phyloP scores from a whole-genome alignment of 306 rosid species.

The Cucumis sativus region DNA sequence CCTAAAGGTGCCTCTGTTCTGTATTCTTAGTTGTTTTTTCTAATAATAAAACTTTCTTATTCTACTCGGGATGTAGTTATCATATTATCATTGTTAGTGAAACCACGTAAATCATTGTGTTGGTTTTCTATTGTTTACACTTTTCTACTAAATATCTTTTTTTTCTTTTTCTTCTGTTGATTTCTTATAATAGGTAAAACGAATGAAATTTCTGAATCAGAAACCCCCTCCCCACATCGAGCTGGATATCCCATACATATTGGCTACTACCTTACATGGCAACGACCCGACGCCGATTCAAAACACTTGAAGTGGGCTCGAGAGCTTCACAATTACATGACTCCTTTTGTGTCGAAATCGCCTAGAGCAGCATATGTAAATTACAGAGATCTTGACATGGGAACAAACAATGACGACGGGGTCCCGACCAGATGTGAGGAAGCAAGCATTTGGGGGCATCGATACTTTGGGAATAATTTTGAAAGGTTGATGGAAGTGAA shows the following conservation, averaged over 20 bases:
- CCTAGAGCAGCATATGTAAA: background rate
- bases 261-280: constrained; percentile 39
- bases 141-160: too few species aligned
- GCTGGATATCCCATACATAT: constrained; percentile 49
- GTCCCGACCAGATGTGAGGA: background rate
- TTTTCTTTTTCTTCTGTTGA: too few species aligned
- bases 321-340: background rate
- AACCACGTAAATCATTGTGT: too few species aligned
- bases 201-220: constrained; percentile 42
- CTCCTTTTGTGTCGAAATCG: background rate
- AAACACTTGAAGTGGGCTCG: background rate
- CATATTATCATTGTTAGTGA: too few species aligned
- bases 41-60: too few species aligned
- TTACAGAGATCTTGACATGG: background rate
- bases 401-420: background rate
- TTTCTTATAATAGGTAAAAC: constrained; percentile 7
- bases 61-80: too few species aligned
- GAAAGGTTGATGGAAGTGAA: background rate
- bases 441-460: background rate
- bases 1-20: too few species aligned
- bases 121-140: too few species aligned
- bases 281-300: constrained; percentile 20
- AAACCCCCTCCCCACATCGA: constrained; percentile 58
- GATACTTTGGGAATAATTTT: background rate
- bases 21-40: too few species aligned